Evolutionary conservation across 2,329 filamentous ascomycete genomes (phyloP), one percentile per base, ranked within the genome.

Genomic region (Fusarium staphyleae): DNA sequence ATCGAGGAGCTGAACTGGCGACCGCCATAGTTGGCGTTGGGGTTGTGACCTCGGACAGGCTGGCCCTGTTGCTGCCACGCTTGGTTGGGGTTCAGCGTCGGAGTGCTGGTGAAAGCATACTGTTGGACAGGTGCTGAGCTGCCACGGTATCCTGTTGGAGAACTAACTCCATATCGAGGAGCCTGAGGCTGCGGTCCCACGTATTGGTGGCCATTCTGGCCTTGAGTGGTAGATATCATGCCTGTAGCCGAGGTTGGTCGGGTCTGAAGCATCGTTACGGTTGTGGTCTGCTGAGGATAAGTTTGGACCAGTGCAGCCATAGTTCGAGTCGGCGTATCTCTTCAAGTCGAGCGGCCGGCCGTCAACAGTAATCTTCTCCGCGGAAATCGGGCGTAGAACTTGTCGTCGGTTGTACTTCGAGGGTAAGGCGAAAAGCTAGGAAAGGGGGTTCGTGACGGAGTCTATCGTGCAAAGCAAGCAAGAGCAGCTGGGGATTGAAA

Each of bases 281-380:
- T 87, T 74, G 82, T 81, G 70, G 87, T 86, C 75, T 91, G 88
- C 77, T 90, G 87, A 69, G 89, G 85, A 72, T 89, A 90, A 57
- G 88, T 86, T 78, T 93, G 90, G 70, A 93, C 88, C 80, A 93
- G 81, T 75, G 90, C 89, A 80, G 90, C 90, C 90, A 95, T 93
- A 74, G 72, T 88, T 80, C 52, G 54, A 50, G 51, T 51, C 19
- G 36, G 39, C 18, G 40, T 58, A 45, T 37, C 34, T 40, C 14
- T 42, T 52, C 34, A 33, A 33, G 19, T 49, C 15, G 16, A 49
- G 44, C 35, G 33, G 33, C 63, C 53, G 56, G 22, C 22, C 22
- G 22, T 56, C 52, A 58, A 60, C 51, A 62, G 59, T 41, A 65
- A 60, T 52, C 47, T 43, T 53, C 32, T 47, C 48, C 48, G 46